Base-by-base conservation (phyloP, 1,284 basidiomycete species). In the Butyriboletus pseudospeciosus region DNA sequence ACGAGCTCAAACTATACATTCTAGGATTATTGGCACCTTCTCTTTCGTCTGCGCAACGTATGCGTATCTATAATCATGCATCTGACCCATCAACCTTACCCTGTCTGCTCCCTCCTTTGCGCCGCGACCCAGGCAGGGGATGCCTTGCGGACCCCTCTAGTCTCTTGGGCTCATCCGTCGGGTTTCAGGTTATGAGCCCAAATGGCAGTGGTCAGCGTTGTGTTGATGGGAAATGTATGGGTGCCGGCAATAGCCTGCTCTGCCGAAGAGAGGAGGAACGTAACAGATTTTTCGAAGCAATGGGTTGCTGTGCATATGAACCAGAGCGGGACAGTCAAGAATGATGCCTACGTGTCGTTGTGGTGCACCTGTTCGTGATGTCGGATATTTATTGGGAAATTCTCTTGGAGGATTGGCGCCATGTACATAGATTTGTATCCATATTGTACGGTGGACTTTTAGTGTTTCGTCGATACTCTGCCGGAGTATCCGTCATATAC, bases 1-100 rank as follows among this genome's bases (percentile, higher is more conserved):
- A 69, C 25, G 86, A 89, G 64, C 72, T 89, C 23, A 78, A 81
- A 55, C 73, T 83, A 5, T 61, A 81, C 62, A 79, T 83, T 51
- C 74, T 88, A 34, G 79, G 81, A 23, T 75, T 79, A 61, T 65
- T 85, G 32, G 77, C 83, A 4, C 85, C 84, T 13, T 73, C 71
- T 0, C 76, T 89, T 26, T 86, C 84, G 3, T 56, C 74, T 12
- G 63, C 74, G 1, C 87, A 89, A 59, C 78, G 77, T 20, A 68
- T 77, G 44, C 81, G 78, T 26, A 75, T 89, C 25, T 82, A 76
- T 61, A 69, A 72, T 35, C 84, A 81, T 58, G 84, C 84, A 1
- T 74, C 80, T 2, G 74, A 78, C 13, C 59, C 71, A 1, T 58
- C 70, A 2, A 87, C 86, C 1, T 76, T 89, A n/a, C 84, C 83